Percentiles rank a stretch among this genome's conserved stretches.
These are phyloP conservation scores for Rauvolfia tetraphylla DNA, from an alignment of 257 asterid species.

Conservation along the genomic window DNA sequence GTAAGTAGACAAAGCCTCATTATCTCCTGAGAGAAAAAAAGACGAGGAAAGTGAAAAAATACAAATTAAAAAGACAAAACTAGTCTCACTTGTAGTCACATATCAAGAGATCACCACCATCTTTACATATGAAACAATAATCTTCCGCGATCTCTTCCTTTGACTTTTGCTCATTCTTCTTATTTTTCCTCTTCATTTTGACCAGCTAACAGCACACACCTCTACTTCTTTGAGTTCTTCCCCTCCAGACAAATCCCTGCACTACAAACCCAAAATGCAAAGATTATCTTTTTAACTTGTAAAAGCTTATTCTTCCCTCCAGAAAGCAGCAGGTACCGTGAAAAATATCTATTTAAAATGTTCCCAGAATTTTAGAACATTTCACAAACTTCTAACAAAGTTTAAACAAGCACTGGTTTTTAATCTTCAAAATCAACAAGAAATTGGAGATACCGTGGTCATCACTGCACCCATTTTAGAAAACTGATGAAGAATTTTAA, in stretches of 20 bases:
- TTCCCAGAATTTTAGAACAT: conserved; percentile 6
- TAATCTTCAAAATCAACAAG: neutral
- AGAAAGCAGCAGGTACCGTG: neutral
- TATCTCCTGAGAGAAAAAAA: neutral
- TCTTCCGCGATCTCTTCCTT: conserved; percentile 54
- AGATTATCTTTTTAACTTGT: neutral
- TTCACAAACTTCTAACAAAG: conserved; percentile 34
- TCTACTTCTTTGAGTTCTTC: no score
- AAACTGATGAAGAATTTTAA: neutral
- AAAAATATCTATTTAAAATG: neutral
- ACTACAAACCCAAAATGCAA: neutral
- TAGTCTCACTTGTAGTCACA: conserved; percentile 60
- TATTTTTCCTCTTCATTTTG: conserved; percentile 40
- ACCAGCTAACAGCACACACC: neutral
- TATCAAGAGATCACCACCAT: conserved; percentile 62
- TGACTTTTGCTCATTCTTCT: conserved; percentile 15
- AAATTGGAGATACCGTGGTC: neutral
- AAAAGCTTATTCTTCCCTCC: neutral
- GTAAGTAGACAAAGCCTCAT: neutral
- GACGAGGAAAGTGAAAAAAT: neutral
- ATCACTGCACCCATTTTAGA: neutral
- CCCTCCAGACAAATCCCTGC: neutral
- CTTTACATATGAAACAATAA: conserved; percentile 84
- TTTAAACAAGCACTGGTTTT: neutral
- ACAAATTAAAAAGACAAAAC: neutral